Evolutionary conservation across 2,329 filamentous ascomycete genomes (phyloP).

Genomic region (Apiospora marii): DNA sequence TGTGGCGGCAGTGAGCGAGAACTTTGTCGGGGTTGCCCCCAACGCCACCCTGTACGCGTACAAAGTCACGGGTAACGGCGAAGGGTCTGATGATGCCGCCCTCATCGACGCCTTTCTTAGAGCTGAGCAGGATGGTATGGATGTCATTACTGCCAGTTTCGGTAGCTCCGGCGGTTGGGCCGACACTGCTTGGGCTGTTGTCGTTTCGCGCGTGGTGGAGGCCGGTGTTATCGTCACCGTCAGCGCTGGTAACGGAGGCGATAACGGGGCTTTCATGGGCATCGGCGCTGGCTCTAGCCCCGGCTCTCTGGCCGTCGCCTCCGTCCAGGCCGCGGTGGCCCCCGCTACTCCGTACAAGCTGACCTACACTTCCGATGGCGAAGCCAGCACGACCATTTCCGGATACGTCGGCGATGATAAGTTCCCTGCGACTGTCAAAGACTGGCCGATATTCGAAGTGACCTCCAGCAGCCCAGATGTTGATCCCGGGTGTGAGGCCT

Average conservation of each 20-base stretch:
- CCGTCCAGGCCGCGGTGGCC: background rate
- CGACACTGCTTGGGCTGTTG: constrained; percentile 26
- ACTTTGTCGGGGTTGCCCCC: constrained; percentile 49
- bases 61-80: constrained; percentile 46
- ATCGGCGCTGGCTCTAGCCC: background rate
- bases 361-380: constrained; percentile 4
- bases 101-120: constrained; percentile 48
- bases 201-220: constrained; percentile 26
- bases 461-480: background rate
- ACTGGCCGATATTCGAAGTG: constrained; percentile 6
- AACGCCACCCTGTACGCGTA: constrained; percentile 49
- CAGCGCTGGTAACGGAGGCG: constrained; percentile 28
- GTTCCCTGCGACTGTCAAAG: constrained; percentile 2
- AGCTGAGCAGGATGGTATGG: constrained; percentile 48
- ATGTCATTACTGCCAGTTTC: constrained; percentile 29
- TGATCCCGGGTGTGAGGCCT: background rate
- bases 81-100: constrained; percentile 44
- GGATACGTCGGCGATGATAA: background rate
- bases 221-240: constrained; percentile 28
- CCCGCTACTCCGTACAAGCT: background rate
- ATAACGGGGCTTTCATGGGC: background rate
- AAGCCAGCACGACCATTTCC: background rate
- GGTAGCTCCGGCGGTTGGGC: constrained; percentile 25
- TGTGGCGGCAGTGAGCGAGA: constrained; percentile 43
- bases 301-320: background rate